Evolutionary conservation across 1,139 yeast genomes (phyloP).

Genomic region (Yamadazyma conglobata): DNA sequence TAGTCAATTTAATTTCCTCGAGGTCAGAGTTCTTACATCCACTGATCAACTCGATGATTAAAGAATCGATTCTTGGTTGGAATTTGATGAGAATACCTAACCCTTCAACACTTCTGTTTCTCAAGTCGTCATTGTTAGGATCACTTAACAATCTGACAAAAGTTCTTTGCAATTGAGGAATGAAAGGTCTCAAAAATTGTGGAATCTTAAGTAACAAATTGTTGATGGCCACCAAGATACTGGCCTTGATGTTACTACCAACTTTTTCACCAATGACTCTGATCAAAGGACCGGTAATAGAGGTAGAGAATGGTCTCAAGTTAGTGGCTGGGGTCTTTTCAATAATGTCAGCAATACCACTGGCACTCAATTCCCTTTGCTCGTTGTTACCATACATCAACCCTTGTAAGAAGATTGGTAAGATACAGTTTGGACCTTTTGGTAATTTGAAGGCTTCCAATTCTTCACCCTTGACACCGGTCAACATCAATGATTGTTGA

Average conservation of each 20-base stretch:
- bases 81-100: slow-evolving; percentile 81
- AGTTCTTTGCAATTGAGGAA: slow-evolving; percentile 96
- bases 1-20: slow-evolving; percentile 75
- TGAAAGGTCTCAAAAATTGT: slow-evolving; percentile 86
- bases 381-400: slow-evolving; percentile 88
- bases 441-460: slow-evolving; percentile 76
- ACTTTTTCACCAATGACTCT: slow-evolving; percentile 98
- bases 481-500: slow-evolving; percentile 62
- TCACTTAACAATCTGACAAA: slow-evolving; percentile 90
- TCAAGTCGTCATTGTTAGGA: slow-evolving; percentile 62
- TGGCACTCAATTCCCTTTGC: slow-evolving; percentile 81
- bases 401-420: slow-evolving; percentile 93
- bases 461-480: slow-evolving; percentile 64
- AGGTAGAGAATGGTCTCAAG: slow-evolving; percentile 86
- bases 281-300: slow-evolving; percentile 94
- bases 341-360: slow-evolving; percentile 85
- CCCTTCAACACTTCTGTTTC: slow-evolving; percentile 88
- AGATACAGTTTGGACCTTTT: slow-evolving; percentile 80
- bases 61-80: slow-evolving; percentile 93
- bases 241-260: slow-evolving; percentile 85
- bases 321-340: slow-evolving; percentile 79
- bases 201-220: slow-evolving; percentile 80
- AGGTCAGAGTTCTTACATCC: slow-evolving; percentile 61
- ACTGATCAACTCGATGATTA: slow-evolving; percentile 75
- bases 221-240: slow-evolving; percentile 81